These are phyloP conservation scores for Colletotrichum salicis DNA, from an alignment of 2,329 filamentous ascomycete species.

Conservation along the genomic window DNA sequence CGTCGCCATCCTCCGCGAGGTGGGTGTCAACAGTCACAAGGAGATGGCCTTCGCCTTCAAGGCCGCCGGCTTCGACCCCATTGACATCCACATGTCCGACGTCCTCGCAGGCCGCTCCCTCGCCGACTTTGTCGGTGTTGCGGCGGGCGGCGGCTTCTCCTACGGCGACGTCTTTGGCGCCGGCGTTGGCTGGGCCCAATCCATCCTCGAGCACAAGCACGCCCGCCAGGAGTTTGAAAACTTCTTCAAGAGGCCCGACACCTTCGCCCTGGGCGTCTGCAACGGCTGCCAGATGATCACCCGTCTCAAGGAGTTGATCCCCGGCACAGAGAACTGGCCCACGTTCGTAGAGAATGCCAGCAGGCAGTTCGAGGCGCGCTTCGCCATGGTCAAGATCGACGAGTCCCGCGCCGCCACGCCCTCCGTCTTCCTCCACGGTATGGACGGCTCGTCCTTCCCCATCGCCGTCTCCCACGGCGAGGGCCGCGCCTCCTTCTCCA, in stretches of 20 bases:
- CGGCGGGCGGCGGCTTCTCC: slow-evolving; percentile 96
- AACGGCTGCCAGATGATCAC: slow-evolving; percentile 98
- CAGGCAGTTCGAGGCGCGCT: slow-evolving; percentile 90
- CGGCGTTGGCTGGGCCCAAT: slow-evolving; percentile 97
- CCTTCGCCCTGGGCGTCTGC: slow-evolving; percentile 93
- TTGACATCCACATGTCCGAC: slow-evolving; percentile 98
- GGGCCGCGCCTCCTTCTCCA: slow-evolving; percentile 79
- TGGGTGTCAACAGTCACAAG: slow-evolving; percentile 94
- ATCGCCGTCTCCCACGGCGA: slow-evolving; percentile 93
- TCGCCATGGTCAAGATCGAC: slow-evolving; percentile 84
- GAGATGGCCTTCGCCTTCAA: slow-evolving; percentile 98
- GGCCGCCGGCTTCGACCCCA: slow-evolving; percentile 86
- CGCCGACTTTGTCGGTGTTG: slow-evolving; percentile 84
- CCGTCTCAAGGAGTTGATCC: slow-evolving; percentile 81
- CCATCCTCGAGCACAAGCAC: slow-evolving; percentile 85
- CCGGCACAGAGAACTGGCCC: slow-evolving; percentile 85
- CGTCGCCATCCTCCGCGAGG: slow-evolving; percentile 93
- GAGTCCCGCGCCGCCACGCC: slow-evolving; percentile 54
- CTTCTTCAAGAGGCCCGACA: slow-evolving; percentile 90
- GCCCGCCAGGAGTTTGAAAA: slow-evolving; percentile 79
- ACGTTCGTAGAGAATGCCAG: slow-evolving; percentile 86
- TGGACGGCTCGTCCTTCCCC: slow-evolving; percentile 83
- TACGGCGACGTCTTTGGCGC: slow-evolving; percentile 89
- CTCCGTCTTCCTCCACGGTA: slow-evolving; percentile 90
- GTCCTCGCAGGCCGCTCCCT: slow-evolving; percentile 84